These are phyloP conservation scores for Leccinum subrobustum DNA, from an alignment of 1,284 basidiomycete species.

Conservation along the genomic window DNA sequence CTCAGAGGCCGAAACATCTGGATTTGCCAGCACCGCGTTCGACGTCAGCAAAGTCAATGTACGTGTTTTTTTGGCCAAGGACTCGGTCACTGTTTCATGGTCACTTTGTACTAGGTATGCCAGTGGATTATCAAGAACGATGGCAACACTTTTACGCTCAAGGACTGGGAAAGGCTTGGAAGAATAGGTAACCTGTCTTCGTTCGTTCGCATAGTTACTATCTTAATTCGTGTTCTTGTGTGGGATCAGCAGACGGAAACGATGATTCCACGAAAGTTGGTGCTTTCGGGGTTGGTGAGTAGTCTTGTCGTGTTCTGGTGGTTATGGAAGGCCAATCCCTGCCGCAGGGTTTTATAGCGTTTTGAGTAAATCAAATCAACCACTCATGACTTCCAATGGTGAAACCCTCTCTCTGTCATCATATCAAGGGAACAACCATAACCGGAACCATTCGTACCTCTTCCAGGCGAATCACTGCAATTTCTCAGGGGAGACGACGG, in stretches of 20 bases:
- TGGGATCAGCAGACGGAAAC: constrained; percentile 67
- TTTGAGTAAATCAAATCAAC: constrained; percentile 86
- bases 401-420: not conserved
- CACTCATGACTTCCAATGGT: constrained; percentile 87
- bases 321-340: not conserved
- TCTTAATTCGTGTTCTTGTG: not conserved
- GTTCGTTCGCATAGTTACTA: not conserved
- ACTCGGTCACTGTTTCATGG: not conserved
- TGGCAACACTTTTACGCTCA: constrained; percentile 71
- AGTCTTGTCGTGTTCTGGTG: not conserved
- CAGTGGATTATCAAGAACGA: constrained; percentile 87
- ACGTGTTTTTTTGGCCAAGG: not conserved
- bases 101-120: constrained; percentile 26
- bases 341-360: constrained; percentile 71
- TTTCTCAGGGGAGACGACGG: constrained; percentile 80
- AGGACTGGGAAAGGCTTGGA: constrained; percentile 86
- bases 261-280: constrained; percentile 84
- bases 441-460: not conserved
- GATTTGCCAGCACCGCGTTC: not conserved
- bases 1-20: constrained; percentile 39
- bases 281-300: constrained; percentile 78
- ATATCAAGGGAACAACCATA: not conserved
- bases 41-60: constrained; percentile 6
- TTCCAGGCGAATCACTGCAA: constrained; percentile 22
- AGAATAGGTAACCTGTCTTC: constrained; percentile 62